A percentile compares a stretch with the other conserved stretches of the same genome.
Conservation (phyloP, 176 grass and related monocot genomes). For the Aegilops sharonensis region DNA sequence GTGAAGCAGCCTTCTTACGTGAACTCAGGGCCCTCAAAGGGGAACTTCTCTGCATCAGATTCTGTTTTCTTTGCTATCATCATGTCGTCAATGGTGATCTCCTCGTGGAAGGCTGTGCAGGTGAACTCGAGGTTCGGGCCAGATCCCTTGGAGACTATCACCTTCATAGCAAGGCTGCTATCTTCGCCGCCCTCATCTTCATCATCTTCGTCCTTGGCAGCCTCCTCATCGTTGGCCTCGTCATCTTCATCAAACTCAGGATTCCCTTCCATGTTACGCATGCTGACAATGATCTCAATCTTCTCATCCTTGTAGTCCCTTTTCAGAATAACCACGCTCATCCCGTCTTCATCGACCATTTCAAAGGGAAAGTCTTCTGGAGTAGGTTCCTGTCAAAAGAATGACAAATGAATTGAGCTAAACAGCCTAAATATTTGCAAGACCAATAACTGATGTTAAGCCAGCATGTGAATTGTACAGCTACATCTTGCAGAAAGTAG, state of each 20-base stretch:
- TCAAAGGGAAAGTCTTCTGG: slow-evolving; percentile 78
- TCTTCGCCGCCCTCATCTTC: slow-evolving; percentile 37
- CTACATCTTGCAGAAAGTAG: neutral
- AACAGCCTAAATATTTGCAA: neutral
- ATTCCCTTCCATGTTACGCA: slow-evolving; percentile 75
- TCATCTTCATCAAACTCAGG: slow-evolving; percentile 46
- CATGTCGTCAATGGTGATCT: slow-evolving; percentile 90
- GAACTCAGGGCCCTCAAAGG: slow-evolving; percentile 89
- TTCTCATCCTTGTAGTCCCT: slow-evolving; percentile 70
- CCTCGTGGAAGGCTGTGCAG: slow-evolving; percentile 71
- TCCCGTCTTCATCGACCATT: slow-evolving; percentile 70
- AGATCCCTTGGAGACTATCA: slow-evolving; percentile 61
- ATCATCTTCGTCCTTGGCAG: slow-evolving; percentile 20
- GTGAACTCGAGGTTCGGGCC: slow-evolving; percentile 71
- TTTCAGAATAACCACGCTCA: slow-evolving; percentile 68
- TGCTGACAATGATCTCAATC: slow-evolving; percentile 74
- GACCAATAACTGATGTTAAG: neutral
- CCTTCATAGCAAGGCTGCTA: slow-evolving; percentile 66
- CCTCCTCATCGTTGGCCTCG: slow-evolving; percentile 25
- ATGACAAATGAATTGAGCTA: neutral
- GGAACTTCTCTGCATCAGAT: slow-evolving; percentile 45
- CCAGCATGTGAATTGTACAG: neutral
- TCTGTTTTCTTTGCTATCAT: slow-evolving; percentile 46
- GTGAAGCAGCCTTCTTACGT: slow-evolving; percentile 35
- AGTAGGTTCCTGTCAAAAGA: slow-evolving; percentile 48